A percentile compares a stretch with the other conserved stretches of the same genome.
These are phyloP conservation scores for Saccharomyces hybrid DNA, from an alignment of 1,139 yeast genomes.

Conservation along the genomic window DNA sequence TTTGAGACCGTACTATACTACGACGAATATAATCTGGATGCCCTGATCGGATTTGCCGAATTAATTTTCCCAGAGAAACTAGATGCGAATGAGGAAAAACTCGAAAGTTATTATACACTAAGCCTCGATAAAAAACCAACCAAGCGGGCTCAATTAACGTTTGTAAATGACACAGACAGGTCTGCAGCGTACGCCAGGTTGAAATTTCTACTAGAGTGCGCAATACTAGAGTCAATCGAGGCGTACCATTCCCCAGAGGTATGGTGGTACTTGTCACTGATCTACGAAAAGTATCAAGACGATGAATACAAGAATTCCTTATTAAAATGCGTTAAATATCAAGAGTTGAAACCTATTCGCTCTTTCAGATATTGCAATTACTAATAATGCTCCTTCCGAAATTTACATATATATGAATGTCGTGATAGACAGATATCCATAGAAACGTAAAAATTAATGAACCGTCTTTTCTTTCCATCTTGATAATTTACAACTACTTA, in stretches of 20 bases:
- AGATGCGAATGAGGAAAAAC: constrained; percentile 10
- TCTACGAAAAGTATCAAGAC: constrained; percentile 59
- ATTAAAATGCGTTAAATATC: constrained; percentile 63
- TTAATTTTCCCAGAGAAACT: constrained; percentile 38
- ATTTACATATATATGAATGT: background rate
- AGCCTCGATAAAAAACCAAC: background rate
- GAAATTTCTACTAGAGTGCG: constrained; percentile 53
- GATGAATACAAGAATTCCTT: constrained; percentile 46
- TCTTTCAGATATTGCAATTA: constrained; percentile 29
- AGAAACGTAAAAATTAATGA: background rate
- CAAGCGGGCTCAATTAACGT: constrained; percentile 17
- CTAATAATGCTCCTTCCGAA: constrained; percentile 6
- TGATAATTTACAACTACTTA: background rate
- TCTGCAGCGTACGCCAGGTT: constrained; percentile 61
- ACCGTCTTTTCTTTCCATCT: background rate
- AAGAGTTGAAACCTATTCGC: constrained; percentile 61
- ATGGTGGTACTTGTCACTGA: constrained; percentile 62
- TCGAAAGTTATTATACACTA: constrained; percentile 13
- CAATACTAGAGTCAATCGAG: constrained; percentile 40
- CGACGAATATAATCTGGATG: constrained; percentile 44
- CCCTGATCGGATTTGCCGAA: constrained; percentile 61
- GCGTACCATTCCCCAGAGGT: constrained; percentile 61
- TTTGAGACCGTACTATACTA: constrained; percentile 60
- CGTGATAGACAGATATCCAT: background rate
- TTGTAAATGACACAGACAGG: constrained; percentile 44